A percentile compares a stretch with the other conserved stretches of the same genome.
phyloP scores from a whole-genome alignment of 306 rosid species.

The Senna tora region DNA sequence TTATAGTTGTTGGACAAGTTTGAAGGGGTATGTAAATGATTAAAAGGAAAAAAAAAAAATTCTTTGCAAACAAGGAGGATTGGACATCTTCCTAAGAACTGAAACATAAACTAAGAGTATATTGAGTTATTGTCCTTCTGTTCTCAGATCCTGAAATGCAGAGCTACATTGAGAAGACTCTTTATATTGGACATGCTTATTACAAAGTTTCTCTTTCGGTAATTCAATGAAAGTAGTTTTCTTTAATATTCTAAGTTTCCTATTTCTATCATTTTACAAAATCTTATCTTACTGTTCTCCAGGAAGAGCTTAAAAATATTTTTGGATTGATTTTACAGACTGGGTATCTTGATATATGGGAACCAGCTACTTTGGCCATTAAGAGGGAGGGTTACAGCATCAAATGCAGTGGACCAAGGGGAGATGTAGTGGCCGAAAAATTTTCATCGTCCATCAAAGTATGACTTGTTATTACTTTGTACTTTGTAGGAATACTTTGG shows the following conservation, averaged over 20 bases:
- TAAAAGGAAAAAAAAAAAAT: background rate
- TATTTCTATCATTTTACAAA: slow-evolving; percentile 11
- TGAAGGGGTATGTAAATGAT: slow-evolving; percentile 19
- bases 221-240: slow-evolving; percentile 47
- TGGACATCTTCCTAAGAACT: background rate
- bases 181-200: slow-evolving; percentile 70
- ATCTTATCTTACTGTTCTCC: slow-evolving; percentile 24
- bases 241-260: slow-evolving; percentile 33
- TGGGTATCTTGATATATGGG: slow-evolving; percentile 78
- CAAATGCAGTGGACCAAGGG: slow-evolving; percentile 69
- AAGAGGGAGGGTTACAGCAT: slow-evolving; percentile 92
- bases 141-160: slow-evolving; percentile 82
- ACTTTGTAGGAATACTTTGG: slow-evolving; percentile 16
- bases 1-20: no score
- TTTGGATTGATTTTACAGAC: slow-evolving; percentile 50
- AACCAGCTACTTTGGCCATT: slow-evolving; percentile 75
- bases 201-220: slow-evolving; percentile 74
- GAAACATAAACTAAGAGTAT: slow-evolving; percentile 1
- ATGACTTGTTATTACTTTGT: slow-evolving; percentile 53
- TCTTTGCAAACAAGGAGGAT: background rate
- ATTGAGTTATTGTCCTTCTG: slow-evolving; percentile 29
- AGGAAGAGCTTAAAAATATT: slow-evolving; percentile 15
- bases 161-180: slow-evolving; percentile 70
- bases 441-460: slow-evolving; percentile 63
- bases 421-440: slow-evolving; percentile 69